These are phyloP conservation scores for Leccinum obscurum DNA, from an alignment of 768 basidiomycete genomes.

Conservation along the genomic window DNA sequence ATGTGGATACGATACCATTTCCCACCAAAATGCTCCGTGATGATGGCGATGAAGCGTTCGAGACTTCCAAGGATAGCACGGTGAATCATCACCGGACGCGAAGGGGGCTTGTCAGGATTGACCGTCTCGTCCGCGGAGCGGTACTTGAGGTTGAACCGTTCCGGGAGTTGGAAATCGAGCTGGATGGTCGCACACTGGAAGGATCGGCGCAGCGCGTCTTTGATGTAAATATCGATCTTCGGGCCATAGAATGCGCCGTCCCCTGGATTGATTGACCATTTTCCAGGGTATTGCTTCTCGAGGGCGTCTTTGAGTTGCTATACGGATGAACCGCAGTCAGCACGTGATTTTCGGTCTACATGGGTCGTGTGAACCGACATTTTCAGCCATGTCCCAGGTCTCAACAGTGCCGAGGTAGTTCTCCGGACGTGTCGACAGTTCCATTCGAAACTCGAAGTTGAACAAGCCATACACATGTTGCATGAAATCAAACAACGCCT, in stretches of 20 bases:
- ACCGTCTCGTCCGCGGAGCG: conserved; percentile 65
- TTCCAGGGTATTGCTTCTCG: conserved; percentile 81
- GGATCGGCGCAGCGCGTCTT: conserved; percentile 86
- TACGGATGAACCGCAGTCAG: conserved; percentile 5
- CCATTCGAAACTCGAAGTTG: conserved; percentile 91
- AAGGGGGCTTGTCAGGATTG: conserved; percentile 52
- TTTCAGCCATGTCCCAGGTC: conserved; percentile 90
- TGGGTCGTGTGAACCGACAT: conserved; percentile 42
- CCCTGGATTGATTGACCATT: conserved; percentile 92
- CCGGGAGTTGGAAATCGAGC: conserved; percentile 97
- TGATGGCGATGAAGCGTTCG: conserved; percentile 95
- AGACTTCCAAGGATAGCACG: conserved; percentile 93
- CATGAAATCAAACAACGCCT: conserved; percentile 91
- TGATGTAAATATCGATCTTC: conserved; percentile 97
- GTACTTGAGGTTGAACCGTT: conserved; percentile 94
- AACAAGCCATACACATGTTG: conserved; percentile 91
- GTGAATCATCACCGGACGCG: conserved; percentile 96
- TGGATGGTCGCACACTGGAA: conserved; percentile 99
- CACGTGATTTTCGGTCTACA: not conserved
- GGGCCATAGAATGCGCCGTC: conserved; percentile 99
- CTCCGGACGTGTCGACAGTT: conserved; percentile 94
- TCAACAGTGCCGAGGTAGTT: conserved; percentile 88
- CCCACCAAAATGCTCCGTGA: conserved; percentile 96
- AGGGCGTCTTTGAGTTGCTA: conserved; percentile 85
- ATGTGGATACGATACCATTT: conserved; percentile 78